Evolutionary conservation across 345 rosid genomes (phyloP), one percentile per base, ranked within the genome.

Genomic region (Lepidium aucheri): DNA sequence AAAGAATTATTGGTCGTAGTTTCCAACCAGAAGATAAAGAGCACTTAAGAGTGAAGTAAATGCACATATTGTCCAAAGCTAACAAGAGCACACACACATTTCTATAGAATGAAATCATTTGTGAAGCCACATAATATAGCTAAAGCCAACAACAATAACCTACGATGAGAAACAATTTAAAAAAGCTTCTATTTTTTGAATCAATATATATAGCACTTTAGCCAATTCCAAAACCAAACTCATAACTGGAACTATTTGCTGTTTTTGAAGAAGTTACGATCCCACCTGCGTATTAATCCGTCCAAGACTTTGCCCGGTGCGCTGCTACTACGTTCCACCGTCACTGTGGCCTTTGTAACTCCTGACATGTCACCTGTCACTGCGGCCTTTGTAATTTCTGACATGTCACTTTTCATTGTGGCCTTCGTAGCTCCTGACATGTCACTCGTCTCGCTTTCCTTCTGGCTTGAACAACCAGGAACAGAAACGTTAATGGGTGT

Each of bases 281-380:
- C 96, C 96, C 94, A 86, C 0, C 81, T 82, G 15, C 96, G 89
- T 81, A 80, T 77, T 81, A 91, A 79, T 36, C 96, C 95, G 12
- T 86, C 96, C 68, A 89, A 81, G 24, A 86, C 73, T 56, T 88
- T 80, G 61, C 66, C 77, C 13, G 90, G 67, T 13, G 95, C 86
- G 38, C 78, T 87, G 65, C 80, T 87, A 64, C 79, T 87, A 63
- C 82, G 81, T 46, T 73, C 89, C 51, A 86, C 84, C 11, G 92
- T 85, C 63, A 89, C 56, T 1, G 91, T 84, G 46, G 96, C 95
- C 77, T 84, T 91, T 33, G 96, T 91, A 43, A 73, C 78, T 50
- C 76, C 80, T 34, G 95, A 83, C 73, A 83, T 70, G 76, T 86
- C 96, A 2, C 32, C n/a, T 3, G 77, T 5, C 32, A 28, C 1